Percentiles rank a stretch among this genome's conserved stretches.
Evolutionary conservation across 805 yeast genomes (phyloP).

Genomic region (Priceomyces carsonii): DNA sequence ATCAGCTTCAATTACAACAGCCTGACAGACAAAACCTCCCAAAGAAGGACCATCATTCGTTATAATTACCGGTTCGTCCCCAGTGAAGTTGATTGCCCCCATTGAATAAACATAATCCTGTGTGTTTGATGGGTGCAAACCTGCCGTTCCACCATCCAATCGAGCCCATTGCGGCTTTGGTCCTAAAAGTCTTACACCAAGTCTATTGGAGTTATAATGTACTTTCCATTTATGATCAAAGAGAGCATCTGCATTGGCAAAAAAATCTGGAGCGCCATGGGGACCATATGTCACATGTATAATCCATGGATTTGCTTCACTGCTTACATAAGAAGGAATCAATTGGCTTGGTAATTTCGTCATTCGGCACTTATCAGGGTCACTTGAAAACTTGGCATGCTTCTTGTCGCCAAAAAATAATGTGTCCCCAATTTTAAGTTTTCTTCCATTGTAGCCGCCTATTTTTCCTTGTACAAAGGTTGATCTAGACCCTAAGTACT

Average conservation of each 20-base stretch:
- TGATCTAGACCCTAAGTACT: slow-evolving; percentile 92
- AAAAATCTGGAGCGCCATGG: no score
- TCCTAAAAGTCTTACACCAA: slow-evolving; percentile 91
- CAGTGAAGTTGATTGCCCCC: slow-evolving; percentile 97
- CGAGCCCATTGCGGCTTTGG: slow-evolving; percentile 98
- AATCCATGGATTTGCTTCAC: no score
- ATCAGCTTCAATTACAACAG: slow-evolving; percentile 92
- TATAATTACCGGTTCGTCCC: slow-evolving; percentile 96
- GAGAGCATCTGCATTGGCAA: no score
- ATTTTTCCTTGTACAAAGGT: slow-evolving; percentile 91
- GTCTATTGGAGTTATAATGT: slow-evolving; percentile 95
- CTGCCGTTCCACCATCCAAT: slow-evolving; percentile 95
- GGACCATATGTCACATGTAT: no score
- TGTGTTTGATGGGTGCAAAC: slow-evolving; percentile 95
- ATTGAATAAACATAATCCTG: slow-evolving; percentile 95
- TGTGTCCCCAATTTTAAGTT: slow-evolving; percentile 88
- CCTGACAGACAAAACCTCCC: slow-evolving; percentile 97
- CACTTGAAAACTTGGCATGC: slow-evolving; percentile 64
- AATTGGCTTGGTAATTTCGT: slow-evolving; percentile 51
- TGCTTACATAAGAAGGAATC: slow-evolving; percentile 55
- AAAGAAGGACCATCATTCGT: slow-evolving; percentile 97
- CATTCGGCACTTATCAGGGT: slow-evolving; percentile 71
- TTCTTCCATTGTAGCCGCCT: slow-evolving; percentile 95
- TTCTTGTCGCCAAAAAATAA: slow-evolving; percentile 80
- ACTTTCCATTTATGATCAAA: no score